Evolutionary conservation across 139 green algal genomes (phyloP).

Genomic region (Ostreobium quekettii): DNA sequence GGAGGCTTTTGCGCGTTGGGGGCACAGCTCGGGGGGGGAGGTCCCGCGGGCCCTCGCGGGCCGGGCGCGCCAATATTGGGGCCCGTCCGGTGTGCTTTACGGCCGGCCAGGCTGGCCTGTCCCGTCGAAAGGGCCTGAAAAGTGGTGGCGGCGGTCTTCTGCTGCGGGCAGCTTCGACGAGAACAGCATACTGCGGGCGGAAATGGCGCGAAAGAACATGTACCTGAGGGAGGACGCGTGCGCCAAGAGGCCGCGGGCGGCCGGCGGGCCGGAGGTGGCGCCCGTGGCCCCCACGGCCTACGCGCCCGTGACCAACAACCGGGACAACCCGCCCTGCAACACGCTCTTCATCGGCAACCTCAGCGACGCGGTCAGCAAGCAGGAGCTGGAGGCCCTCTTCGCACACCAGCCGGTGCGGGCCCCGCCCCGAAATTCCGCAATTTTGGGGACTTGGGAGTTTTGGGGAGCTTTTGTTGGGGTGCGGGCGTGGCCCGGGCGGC

Average conservation of each 20-base stretch:
- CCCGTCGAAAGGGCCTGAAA: too few relatives aligned
- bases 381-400: conserved; percentile 64
- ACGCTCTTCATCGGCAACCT: conserved; percentile 92
- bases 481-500: neutral
- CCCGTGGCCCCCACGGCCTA: conserved; percentile 29
- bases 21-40: too few relatives aligned
- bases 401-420: conserved; percentile 18
- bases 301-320: conserved; percentile 57
- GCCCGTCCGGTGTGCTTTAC: too few relatives aligned
- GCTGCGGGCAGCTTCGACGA: conserved; percentile 80
- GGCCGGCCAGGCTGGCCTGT: too few relatives aligned
- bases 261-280: conserved; percentile 1
- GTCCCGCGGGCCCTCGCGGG: too few relatives aligned
- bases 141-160: too few relatives aligned
- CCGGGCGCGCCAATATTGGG: too few relatives aligned
- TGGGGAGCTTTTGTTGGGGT: neutral
- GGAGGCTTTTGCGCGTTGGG: too few relatives aligned
- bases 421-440: too few relatives aligned
- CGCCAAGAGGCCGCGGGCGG: neutral
- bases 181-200: conserved; percentile 49
- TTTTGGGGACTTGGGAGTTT: too few relatives aligned
- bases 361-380: conserved; percentile 46
- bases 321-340: conserved; percentile 90
- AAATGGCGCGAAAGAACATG: conserved; percentile 88
- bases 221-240: conserved; percentile 23